phyloP scores from a whole-genome alignment of 1,284 basidiomycete species.

The Trichosporon sp. region DNA sequence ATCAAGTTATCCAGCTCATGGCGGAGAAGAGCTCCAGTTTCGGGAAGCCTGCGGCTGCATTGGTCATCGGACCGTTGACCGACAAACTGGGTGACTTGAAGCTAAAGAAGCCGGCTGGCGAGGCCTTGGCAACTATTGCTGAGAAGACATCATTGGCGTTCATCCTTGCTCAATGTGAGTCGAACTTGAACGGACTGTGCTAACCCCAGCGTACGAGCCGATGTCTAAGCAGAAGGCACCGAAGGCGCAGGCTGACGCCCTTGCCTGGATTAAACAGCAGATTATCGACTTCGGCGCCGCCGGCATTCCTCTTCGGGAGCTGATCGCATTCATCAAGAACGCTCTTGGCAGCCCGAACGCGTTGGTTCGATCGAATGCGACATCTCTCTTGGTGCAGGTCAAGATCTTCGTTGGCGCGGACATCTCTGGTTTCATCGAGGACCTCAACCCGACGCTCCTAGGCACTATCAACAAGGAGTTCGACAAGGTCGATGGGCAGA shows the following conservation, averaged over 20 bases:
- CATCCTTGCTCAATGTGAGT: conserved; percentile 80
- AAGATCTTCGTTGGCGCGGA: conserved; percentile 86
- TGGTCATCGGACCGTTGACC: conserved; percentile 76
- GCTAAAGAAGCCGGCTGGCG: conserved; percentile 94
- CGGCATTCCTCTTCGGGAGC: conserved; percentile 72
- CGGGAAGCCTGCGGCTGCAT: conserved; percentile 75
- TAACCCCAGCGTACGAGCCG: conserved; percentile 72
- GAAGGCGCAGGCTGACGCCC: conserved; percentile 89
- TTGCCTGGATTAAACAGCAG: conserved; percentile 82
- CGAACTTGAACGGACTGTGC: not conserved
- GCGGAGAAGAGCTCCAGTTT: conserved; percentile 78
- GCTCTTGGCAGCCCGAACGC: conserved; percentile 92
- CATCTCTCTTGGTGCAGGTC: conserved; percentile 84
- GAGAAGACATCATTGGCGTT: conserved; percentile 95
- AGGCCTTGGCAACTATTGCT: conserved; percentile 72
- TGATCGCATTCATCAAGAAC: conserved; percentile 87
- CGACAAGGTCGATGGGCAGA: conserved; percentile 79
- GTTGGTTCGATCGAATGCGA: conserved; percentile 88
- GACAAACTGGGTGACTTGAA: conserved; percentile 98
- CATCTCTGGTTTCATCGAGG: conserved; percentile 86
- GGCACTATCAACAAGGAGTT: conserved; percentile 88
- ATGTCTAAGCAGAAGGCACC: conserved; percentile 93
- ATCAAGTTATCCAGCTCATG: conserved; percentile 67
- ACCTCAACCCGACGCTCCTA: conserved; percentile 90
- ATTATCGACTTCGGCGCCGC: conserved; percentile 89